Percentiles rank a stretch among this genome's conserved stretches.
These are phyloP conservation scores for Rhodosporidiobolus sp. DNA, from an alignment of 768 basidiomycete genomes.

Conservation along the genomic window DNA sequence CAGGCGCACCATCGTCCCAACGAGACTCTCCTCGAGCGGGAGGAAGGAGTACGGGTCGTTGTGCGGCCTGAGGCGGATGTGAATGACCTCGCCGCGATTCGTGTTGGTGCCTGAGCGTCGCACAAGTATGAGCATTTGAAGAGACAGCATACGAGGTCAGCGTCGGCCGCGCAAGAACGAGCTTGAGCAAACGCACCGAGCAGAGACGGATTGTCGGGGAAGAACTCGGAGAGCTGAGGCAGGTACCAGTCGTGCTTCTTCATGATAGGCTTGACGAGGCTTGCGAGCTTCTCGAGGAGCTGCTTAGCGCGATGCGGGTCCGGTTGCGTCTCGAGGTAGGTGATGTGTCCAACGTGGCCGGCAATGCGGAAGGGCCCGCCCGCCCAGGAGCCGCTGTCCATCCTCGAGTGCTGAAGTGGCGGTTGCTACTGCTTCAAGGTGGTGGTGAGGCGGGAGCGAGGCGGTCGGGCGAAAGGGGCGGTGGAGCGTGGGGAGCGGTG, in stretches of 20 bases:
- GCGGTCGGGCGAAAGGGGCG: no score
- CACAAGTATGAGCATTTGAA: no score
- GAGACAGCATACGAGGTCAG: background rate
- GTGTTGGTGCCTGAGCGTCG: conserved; percentile 49
- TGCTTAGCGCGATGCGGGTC: no score
- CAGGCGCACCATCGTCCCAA: background rate
- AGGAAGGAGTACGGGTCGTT: conserved; percentile 34
- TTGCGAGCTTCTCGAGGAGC: no score
- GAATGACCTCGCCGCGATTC: conserved; percentile 76
- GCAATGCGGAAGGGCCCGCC: no score
- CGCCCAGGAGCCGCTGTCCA: no score
- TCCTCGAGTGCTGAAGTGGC: no score
- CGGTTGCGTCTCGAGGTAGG: no score
- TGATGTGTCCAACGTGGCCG: no score
- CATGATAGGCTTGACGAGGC: conserved; percentile 95
- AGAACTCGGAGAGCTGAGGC: conserved; percentile 63
- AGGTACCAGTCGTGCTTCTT: conserved; percentile 71
- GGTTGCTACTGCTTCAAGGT: no score
- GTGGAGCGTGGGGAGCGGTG: no score
- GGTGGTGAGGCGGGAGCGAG: no score
- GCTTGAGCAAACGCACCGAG: conserved; percentile 58
- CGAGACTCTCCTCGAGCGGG: conserved; percentile 55
- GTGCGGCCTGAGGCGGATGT: conserved; percentile 59
- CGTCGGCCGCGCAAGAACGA: background rate
- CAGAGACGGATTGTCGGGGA: conserved; percentile 68